phyloP scores from a whole-genome alignment of 1,284 basidiomycete genomes.

The Singerocomus inundabilis region DNA sequence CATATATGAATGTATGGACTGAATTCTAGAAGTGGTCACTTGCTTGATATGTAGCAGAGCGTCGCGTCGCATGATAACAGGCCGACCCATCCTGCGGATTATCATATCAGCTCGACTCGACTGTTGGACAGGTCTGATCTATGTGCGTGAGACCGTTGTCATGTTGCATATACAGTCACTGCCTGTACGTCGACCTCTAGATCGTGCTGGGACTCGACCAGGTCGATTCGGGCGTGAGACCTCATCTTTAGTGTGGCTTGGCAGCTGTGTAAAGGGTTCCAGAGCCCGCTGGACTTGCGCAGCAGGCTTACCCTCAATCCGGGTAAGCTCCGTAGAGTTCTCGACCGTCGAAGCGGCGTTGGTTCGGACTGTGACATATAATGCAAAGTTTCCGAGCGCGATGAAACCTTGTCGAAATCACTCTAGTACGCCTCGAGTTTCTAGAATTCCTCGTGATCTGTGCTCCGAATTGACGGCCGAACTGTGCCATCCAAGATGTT shows the following conservation, averaged over 20 bases:
- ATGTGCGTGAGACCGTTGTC: background rate
- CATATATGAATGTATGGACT: too few species aligned
- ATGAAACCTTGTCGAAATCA: background rate
- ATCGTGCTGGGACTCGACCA: too few species aligned
- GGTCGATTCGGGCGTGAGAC: background rate
- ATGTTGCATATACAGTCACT: background rate
- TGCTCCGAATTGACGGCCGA: too few species aligned
- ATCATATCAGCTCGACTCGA: too few species aligned
- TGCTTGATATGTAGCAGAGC: too few species aligned
- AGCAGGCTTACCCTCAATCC: constrained; percentile 12
- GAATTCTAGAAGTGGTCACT: too few species aligned
- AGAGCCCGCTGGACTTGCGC: background rate
- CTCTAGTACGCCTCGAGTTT: too few species aligned
- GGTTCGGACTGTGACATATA: background rate
- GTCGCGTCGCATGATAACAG: too few species aligned
- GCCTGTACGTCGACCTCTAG: background rate
- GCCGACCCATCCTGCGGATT: too few species aligned
- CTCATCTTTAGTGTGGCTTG: background rate
- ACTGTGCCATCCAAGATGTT: too few species aligned
- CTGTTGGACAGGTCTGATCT: background rate
- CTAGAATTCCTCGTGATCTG: too few species aligned
- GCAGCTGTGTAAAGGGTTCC: background rate
- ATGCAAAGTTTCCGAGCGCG: background rate
- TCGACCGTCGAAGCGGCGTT: constrained; percentile 6
- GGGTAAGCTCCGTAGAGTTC: constrained; percentile 15